Base-by-base conservation (phyloP, 306 rosid genomes). In the Phaseolus lunatus region DNA sequence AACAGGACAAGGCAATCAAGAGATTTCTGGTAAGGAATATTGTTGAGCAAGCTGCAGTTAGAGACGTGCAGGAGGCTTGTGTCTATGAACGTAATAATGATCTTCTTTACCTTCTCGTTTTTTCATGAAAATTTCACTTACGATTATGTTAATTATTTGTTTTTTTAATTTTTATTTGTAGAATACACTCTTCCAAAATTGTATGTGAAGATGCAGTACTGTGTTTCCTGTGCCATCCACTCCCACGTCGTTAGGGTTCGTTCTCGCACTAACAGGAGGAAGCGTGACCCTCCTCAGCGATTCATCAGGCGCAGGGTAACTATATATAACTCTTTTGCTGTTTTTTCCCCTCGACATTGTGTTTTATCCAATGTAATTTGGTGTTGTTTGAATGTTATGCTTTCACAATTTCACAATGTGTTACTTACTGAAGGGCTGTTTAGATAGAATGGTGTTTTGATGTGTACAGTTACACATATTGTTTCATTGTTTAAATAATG, bases 21-120 rank as follows among this genome's bases (percentile, higher is more conserved):
- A 81, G 99, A 49, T 89, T 95, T 66, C 82, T 92, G 0, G 97
- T 90, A 80, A 90, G 99, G 92, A 95, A 95, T 91, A 95, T 95
- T 69, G 99, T 95, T 9, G 99, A 92, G 79, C 99, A 95, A 47
- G 99, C 98, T 61, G 98, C 97, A 0, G 98, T 95, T 1, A 87
- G 97, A 76, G 97, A 95, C 86, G 97, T 95, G 31, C 97, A 95
- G 84, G 99, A 95, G 77, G 99, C 97, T 4, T 95, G 97, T 62
- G 91, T 92, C 78, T 92, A 92, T 64, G 98, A 90, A 29, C 93
- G 97, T 92, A 87, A 61, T 83, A 0, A 26, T 50, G 75, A 33
- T 44, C 78, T 37, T 41, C 48, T 18, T 15, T 9, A n/a, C 14
- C 33, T 35, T 31, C 7, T 31, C n/a, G 9, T 7, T 2, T 4